Percentiles rank a stretch among this genome's conserved stretches.
These are phyloP conservation scores for Trichophyton benhamiae DNA, from an alignment of 2,329 filamentous ascomycete species.

Conservation along the genomic window DNA sequence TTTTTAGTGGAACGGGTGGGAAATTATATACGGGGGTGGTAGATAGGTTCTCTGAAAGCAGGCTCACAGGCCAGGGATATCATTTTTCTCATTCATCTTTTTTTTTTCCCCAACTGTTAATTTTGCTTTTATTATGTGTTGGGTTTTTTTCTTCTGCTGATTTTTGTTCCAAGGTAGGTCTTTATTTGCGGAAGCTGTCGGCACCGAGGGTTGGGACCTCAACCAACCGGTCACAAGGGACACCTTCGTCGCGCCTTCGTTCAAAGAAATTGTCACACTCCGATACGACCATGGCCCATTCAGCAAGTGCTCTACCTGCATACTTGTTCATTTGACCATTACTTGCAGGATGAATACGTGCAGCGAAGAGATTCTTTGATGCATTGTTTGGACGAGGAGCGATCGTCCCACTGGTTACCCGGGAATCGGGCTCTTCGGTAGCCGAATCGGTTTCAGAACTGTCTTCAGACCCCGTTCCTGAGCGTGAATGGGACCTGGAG, in stretches of 20 bases:
- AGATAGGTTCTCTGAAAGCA: neutral
- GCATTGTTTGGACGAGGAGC: conserved; percentile 16
- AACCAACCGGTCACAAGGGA: conserved; percentile 44
- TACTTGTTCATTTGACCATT: conserved; percentile 38
- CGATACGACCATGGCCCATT: conserved; percentile 50
- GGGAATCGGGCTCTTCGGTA: conserved; percentile 10
- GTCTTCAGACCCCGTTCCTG: conserved; percentile 12
- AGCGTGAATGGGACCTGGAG: conserved; percentile 13
- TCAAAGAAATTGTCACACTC: conserved; percentile 55
- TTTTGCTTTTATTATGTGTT: neutral
- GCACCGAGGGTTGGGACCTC: conserved; percentile 52
- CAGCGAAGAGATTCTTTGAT: conserved; percentile 13
- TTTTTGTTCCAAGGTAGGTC: neutral
- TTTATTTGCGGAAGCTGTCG: conserved; percentile 43
- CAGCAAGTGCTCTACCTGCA: conserved; percentile 50
- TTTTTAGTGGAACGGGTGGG: neutral
- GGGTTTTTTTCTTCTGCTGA: neutral
- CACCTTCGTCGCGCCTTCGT: conserved; percentile 48
- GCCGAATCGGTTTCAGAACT: conserved; percentile 13
- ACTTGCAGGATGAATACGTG: neutral
- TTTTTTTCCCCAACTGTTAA: neutral
- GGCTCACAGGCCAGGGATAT: neutral
- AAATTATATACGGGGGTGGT: neutral
- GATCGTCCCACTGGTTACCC: conserved; percentile 10
- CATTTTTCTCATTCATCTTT: neutral